Evolutionary conservation across 495 filamentous ascomycete genomes (phyloP).

Genomic region (Podospora comata): DNA sequence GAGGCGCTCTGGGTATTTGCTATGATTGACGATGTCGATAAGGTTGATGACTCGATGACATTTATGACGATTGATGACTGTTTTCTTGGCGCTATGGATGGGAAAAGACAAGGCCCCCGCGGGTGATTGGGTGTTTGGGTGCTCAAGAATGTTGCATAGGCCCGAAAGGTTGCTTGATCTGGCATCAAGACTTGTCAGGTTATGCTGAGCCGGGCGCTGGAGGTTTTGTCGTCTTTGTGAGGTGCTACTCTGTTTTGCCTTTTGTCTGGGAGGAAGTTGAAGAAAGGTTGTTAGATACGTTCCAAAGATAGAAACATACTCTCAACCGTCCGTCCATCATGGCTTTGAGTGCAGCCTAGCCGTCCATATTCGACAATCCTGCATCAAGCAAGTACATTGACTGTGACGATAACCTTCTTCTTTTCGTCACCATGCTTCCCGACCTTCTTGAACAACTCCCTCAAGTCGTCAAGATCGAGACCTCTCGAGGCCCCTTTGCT

Average conservation of each 20-base stretch:
- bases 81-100: neutral
- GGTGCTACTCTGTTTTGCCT: neutral
- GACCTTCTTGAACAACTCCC: conserved; percentile 31
- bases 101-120: neutral
- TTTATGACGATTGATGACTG: neutral
- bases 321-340: neutral
- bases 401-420: conserved; percentile 29
- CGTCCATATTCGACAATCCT: neutral
- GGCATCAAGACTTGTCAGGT: neutral
- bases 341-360: neutral
- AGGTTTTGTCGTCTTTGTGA: neutral
- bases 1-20: neutral
- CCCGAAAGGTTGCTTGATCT: neutral
- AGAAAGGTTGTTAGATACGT: neutral
- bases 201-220: neutral
- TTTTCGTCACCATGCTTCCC: conserved; percentile 28
- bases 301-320: neutral
- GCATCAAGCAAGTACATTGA: conserved; percentile 14
- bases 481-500: conserved; percentile 21
- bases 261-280: neutral
- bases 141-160: neutral
- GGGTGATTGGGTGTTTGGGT: neutral
- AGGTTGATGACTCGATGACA: neutral
- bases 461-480: conserved; percentile 28
- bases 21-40: conserved; percentile 4